Evolutionary conservation across 768 basidiomycete genomes (phyloP).

Genomic region (Tremella yokohamensis): DNA sequence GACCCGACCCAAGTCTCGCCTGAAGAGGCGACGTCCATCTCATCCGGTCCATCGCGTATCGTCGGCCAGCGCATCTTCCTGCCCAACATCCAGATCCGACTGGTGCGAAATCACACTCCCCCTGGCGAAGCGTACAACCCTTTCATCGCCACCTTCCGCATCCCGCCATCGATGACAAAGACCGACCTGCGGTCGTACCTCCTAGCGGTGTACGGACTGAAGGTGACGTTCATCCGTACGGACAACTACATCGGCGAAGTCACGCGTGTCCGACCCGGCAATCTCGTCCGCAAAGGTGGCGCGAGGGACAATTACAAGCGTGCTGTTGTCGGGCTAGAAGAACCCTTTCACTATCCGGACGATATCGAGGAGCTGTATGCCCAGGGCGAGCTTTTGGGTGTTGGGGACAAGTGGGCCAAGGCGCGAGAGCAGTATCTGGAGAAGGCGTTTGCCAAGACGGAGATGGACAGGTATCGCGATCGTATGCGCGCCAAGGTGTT

Average conservation of each 20-base stretch:
- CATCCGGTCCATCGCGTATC: neutral
- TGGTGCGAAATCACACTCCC: conserved; percentile 78
- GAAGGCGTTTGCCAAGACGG: conserved; percentile 59
- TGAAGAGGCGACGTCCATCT: neutral
- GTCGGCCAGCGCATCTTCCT: conserved; percentile 82
- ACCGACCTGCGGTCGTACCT: conserved; percentile 86
- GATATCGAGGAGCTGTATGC: conserved; percentile 71
- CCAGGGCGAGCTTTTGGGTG: conserved; percentile 55
- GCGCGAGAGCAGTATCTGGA: conserved; percentile 58
- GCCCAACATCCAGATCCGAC: conserved; percentile 76
- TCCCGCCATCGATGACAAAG: conserved; percentile 83
- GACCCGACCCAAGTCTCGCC: neutral
- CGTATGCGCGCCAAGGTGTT: conserved; percentile 48
- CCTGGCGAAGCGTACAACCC: conserved; percentile 81
- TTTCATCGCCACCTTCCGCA: conserved; percentile 88
- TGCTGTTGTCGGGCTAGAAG: conserved; percentile 82
- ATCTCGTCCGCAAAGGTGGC: conserved; percentile 23
- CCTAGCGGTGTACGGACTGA: conserved; percentile 75
- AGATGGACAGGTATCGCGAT: conserved; percentile 47
- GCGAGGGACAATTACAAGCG: conserved; percentile 68
- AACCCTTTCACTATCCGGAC: conserved; percentile 90
- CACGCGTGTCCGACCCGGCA: conserved; percentile 38
- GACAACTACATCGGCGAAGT: conserved; percentile 74
- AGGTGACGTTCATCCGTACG: conserved; percentile 92
- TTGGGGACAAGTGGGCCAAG: conserved; percentile 45